phyloP scores from a whole-genome alignment of 2,329 filamentous ascomycete species.

The Hypoxylon rubiginosum region DNA sequence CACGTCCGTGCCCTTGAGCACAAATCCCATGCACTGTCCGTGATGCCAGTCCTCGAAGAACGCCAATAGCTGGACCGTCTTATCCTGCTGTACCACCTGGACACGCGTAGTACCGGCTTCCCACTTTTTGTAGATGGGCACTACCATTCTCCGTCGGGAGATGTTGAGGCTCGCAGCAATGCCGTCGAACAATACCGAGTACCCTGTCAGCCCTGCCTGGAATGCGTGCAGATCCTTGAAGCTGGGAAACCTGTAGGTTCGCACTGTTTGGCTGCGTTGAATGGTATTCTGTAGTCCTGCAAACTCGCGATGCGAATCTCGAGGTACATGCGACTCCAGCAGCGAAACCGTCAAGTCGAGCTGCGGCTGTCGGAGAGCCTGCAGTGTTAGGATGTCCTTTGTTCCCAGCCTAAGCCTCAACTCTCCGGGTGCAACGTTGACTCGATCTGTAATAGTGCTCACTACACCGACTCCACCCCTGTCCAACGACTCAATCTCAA shows the following conservation, averaged over 20 bases:
- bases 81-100: conserved; percentile 83
- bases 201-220: conserved; percentile 83
- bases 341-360: conserved; percentile 82
- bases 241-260: conserved; percentile 77
- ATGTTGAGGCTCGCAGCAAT: conserved; percentile 83
- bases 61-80: conserved; percentile 80
- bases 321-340: conserved; percentile 73
- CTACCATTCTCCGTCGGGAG: conserved; percentile 86
- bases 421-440: conserved; percentile 85
- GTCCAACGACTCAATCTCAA: conserved; percentile 80
- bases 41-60: conserved; percentile 92
- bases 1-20: conserved; percentile 84
- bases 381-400: conserved; percentile 71
- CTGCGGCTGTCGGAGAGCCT: conserved; percentile 79
- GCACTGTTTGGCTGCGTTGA: conserved; percentile 72
- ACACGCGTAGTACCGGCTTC: conserved; percentile 84
- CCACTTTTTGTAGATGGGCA: conserved; percentile 95
- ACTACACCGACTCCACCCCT: conserved; percentile 50
- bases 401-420: conserved; percentile 76
- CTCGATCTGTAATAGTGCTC: conserved; percentile 83
- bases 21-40: conserved; percentile 89
- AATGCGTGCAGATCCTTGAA: conserved; percentile 81
- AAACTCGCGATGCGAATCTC: conserved; percentile 74
- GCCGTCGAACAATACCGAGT: conserved; percentile 79
- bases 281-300: conserved; percentile 70